Evolutionary conservation across 2,329 filamentous ascomycete genomes (phyloP).

Genomic region (Claviceps sp.): DNA sequence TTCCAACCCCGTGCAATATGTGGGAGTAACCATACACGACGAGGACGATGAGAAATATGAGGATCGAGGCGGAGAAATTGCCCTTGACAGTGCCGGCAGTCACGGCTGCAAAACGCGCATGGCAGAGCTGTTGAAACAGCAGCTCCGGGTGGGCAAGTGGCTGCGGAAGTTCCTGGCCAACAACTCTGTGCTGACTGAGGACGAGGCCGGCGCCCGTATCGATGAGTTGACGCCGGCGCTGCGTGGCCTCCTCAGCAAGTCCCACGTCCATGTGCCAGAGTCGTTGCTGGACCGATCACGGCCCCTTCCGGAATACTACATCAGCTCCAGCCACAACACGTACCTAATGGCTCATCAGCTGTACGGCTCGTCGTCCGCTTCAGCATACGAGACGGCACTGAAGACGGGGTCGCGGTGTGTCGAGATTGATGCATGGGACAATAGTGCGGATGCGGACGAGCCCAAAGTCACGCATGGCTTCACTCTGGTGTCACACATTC

Average conservation of each 20-base stretch:
- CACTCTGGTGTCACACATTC: conserved; percentile 52
- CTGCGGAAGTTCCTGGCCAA: conserved; percentile 41
- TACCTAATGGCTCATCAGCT: conserved; percentile 60
- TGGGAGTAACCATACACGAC: conserved; percentile 1
- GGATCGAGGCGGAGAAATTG: conserved; percentile 21
- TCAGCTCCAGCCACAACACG: conserved; percentile 62
- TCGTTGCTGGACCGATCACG: conserved; percentile 42
- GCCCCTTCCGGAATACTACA: conserved; percentile 55
- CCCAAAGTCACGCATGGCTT: conserved; percentile 61
- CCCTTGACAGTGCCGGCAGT: conserved; percentile 35
- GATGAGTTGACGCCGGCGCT: conserved; percentile 30
- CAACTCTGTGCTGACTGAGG: conserved; percentile 34
- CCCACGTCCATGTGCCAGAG: conserved; percentile 43
- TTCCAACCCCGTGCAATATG: too few species aligned
- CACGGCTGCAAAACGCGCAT: conserved; percentile 42
- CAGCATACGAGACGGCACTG: conserved; percentile 50
- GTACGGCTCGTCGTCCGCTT: conserved; percentile 46
- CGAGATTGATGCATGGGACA: conserved; percentile 63
- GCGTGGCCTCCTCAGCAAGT: conserved; percentile 37
- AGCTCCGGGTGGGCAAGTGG: conserved; percentile 45
- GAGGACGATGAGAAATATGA: conserved; percentile 19
- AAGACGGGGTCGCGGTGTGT: conserved; percentile 53
- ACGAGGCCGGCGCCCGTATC: conserved; percentile 32
- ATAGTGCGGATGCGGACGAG: conserved; percentile 44
- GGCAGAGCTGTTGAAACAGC: conserved; percentile 34